phyloP scores from a whole-genome alignment of 176 grass and related monocot species.

The Hordeum marinum region DNA sequence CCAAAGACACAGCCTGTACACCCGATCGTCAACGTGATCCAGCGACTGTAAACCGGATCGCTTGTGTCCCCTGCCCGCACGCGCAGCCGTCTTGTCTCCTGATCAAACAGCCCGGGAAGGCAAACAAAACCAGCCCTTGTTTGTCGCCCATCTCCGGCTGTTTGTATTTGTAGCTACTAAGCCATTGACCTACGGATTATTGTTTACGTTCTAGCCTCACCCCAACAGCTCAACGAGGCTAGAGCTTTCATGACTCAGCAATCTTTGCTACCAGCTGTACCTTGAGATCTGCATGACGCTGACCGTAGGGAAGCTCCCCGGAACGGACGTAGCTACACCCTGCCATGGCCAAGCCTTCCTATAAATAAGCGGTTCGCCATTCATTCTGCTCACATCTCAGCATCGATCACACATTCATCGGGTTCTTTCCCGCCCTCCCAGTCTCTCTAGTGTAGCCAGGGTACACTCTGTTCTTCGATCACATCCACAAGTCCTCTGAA shows the following conservation, averaged over 20 bases:
- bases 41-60: not conserved
- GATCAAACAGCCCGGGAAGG: not conserved
- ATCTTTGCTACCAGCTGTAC: constrained; percentile 11
- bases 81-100: constrained; percentile 28
- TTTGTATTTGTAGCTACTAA: not conserved
- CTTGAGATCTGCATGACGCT: constrained; percentile 31
- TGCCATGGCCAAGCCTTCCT: not conserved
- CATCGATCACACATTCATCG: not conserved
- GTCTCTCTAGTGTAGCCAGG: not conserved
- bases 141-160: constrained; percentile 11
- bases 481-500: too few species aligned
- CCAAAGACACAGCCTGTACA: not conserved
- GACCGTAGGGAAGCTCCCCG: not conserved
- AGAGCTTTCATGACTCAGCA: constrained; percentile 11
- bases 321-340: too few species aligned
- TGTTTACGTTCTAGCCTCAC: constrained; percentile 23
- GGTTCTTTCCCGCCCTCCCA: not conserved
- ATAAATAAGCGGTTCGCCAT: constrained; percentile 22
- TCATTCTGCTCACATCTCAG: not conserved
- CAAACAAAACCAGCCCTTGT: not conserved
- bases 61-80: not conserved
- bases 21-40: not conserved
- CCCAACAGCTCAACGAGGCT: constrained; percentile 38
- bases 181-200: constrained; percentile 13
- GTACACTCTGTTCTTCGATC: not conserved